Percentiles rank a stretch among this genome's conserved stretches.
These are phyloP conservation scores for Eimeria acervulina DNA, from an alignment of 169 alveolate genomes.

Conservation along the genomic window DNA sequence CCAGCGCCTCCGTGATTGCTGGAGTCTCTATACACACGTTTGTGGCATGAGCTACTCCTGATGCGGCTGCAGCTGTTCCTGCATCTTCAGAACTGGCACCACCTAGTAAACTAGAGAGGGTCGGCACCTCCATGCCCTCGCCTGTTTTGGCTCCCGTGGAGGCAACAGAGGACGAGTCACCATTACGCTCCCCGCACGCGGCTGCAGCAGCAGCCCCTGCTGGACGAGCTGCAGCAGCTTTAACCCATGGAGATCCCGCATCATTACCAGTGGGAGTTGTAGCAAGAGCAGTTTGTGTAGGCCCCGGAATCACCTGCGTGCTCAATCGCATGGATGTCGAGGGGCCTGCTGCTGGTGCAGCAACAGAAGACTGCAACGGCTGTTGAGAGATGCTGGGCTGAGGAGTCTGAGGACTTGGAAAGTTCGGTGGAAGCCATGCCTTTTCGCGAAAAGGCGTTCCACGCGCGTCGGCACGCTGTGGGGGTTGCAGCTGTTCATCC, in stretches of 20 bases:
- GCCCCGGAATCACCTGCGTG: not conserved
- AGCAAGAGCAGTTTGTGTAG: not conserved
- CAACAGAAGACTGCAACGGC: not conserved
- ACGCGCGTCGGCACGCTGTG: not conserved
- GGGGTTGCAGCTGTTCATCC: not conserved
- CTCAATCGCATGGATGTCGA: not conserved
- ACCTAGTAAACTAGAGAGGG: not conserved
- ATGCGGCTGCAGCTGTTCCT: not conserved
- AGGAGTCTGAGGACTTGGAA: not conserved
- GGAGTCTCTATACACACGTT: not conserved
- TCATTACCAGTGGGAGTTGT: not conserved
- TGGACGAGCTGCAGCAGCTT: not conserved
- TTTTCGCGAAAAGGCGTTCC: conserved; percentile 25
- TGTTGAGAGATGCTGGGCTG: not conserved
- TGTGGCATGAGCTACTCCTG: not conserved
- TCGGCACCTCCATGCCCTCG: no score
- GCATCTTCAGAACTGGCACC: not conserved
- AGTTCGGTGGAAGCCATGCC: conserved; percentile 26
- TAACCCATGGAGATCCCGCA: not conserved
- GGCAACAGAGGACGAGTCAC: not conserved
- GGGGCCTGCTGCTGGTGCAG: not conserved
- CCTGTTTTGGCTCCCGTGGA: not conserved
- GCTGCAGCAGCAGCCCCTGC: not conserved
- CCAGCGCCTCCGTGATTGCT: not conserved
- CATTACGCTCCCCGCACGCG: not conserved